Evolutionary conservation across 371 early-diverging fungal species (phyloP).

Genomic region (Apophysomyces variabilis): DNA sequence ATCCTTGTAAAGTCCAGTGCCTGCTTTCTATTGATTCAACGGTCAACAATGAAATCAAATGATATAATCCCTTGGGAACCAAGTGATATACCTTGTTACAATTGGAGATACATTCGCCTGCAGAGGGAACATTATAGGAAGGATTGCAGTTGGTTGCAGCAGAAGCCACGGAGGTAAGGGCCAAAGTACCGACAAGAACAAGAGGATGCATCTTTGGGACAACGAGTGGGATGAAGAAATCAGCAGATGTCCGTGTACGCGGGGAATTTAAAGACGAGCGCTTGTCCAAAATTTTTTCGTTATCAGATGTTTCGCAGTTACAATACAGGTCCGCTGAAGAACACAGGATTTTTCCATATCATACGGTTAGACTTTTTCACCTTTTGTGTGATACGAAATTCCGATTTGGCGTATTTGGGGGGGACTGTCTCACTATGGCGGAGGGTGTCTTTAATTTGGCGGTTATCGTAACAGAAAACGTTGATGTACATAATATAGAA

Average conservation of each 20-base stretch:
- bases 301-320: constrained; percentile 9
- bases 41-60: not conserved
- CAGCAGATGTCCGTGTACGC: constrained; percentile 4
- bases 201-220: constrained; percentile 1
- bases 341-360: not conserved
- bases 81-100: constrained; percentile 37
- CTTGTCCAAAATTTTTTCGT: not conserved
- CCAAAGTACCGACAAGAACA: not conserved
- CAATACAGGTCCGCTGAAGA: constrained; percentile 5
- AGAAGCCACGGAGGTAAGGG: constrained; percentile 19
- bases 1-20: constrained; percentile 26
- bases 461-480: no score
- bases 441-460: no score
- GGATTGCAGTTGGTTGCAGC: constrained; percentile 41
- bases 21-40: constrained; percentile 23
- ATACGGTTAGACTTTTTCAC: no score
- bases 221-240: not conserved
- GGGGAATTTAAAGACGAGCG: not conserved
- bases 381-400: no score
- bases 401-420: no score
- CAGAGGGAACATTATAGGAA: constrained; percentile 31
- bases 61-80: not conserved
- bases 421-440: no score
- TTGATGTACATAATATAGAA: no score
- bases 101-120: constrained; percentile 33